Evolutionary conservation across 139 green algal species (phyloP).

Genomic region (Chlorella sp.): DNA sequence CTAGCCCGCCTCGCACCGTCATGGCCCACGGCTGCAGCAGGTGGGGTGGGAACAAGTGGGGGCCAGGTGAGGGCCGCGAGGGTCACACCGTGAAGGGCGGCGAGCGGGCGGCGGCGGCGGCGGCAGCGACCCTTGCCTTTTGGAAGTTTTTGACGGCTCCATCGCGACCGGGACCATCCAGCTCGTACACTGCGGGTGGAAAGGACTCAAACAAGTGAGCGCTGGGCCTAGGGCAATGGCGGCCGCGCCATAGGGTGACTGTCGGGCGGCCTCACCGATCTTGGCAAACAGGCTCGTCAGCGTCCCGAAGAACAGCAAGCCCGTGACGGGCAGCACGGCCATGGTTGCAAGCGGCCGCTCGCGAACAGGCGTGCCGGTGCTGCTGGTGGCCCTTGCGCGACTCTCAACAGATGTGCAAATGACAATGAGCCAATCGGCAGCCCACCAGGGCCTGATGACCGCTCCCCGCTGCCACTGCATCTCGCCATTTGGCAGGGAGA

Average conservation of each 20-base stretch:
- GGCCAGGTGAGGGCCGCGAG: too few species aligned
- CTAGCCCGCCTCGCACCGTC: conserved; percentile 42
- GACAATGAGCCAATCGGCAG: too few species aligned
- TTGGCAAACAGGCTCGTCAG: conserved; percentile 85
- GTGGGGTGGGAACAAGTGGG: too few species aligned
- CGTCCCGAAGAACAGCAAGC: conserved; percentile 84
- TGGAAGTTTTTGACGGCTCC: conserved; percentile 54
- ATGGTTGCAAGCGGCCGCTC: too few species aligned
- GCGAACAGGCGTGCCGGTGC: too few species aligned
- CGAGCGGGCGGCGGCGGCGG: too few species aligned
- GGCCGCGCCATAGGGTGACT: background rate
- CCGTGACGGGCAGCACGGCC: conserved; percentile 41
- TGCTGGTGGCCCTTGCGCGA: too few species aligned
- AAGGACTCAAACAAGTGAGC: background rate
- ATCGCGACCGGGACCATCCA: conserved; percentile 47
- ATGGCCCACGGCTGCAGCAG: conserved; percentile 55
- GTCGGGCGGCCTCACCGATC: conserved; percentile 64
- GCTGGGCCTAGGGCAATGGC: background rate
- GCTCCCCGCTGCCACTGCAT: too few species aligned
- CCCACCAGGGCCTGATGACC: too few species aligned
- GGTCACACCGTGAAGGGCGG: too few species aligned
- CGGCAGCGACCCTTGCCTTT: conserved; percentile 32
- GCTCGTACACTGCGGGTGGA: conserved; percentile 63
- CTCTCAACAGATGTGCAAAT: too few species aligned
- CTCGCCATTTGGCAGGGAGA: too few species aligned